Evolutionary conservation across 805 yeast genomes (phyloP).

Genomic region (Kockiozyma suomiensis): DNA sequence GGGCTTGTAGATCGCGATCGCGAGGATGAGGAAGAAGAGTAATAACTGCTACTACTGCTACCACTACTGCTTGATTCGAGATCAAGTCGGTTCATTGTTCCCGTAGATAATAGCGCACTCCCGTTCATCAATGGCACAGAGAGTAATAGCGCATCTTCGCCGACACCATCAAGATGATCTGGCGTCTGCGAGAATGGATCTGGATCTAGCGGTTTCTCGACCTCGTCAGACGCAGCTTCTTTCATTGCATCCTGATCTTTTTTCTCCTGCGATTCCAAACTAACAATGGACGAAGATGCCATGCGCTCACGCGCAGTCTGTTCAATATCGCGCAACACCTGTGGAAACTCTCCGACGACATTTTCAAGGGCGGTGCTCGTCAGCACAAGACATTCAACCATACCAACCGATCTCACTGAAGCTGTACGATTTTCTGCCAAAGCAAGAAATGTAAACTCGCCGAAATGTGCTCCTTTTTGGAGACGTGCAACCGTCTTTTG

Average conservation of each 20-base stretch:
- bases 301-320: conserved; percentile 60
- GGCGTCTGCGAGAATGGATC: conserved; percentile 32
- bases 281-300: conserved; percentile 1
- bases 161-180: conserved; percentile 11
- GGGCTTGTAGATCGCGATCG: conserved; percentile 9
- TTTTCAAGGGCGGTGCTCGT: conserved; percentile 56
- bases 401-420: conserved; percentile 61
- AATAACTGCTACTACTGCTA: neutral
- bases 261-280: neutral
- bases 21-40: conserved; percentile 7
- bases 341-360: conserved; percentile 62
- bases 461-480: conserved; percentile 67
- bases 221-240: conserved; percentile 1
- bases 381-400: conserved; percentile 62
- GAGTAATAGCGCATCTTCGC: neutral
- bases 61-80: neutral
- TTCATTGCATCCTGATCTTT: neutral
- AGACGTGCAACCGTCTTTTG: conserved; percentile 59
- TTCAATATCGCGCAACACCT: conserved; percentile 60
- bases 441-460: conserved; percentile 72
- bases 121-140: conserved; percentile 15
- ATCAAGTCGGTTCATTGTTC: conserved; percentile 11
- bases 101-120: conserved; percentile 12
- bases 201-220: conserved; percentile 35
- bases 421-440: conserved; percentile 54